Evolutionary conservation across 768 basidiomycete species (phyloP), one percentile per base, ranked within the genome.

Genomic region (Suillus occidentalis): DNA sequence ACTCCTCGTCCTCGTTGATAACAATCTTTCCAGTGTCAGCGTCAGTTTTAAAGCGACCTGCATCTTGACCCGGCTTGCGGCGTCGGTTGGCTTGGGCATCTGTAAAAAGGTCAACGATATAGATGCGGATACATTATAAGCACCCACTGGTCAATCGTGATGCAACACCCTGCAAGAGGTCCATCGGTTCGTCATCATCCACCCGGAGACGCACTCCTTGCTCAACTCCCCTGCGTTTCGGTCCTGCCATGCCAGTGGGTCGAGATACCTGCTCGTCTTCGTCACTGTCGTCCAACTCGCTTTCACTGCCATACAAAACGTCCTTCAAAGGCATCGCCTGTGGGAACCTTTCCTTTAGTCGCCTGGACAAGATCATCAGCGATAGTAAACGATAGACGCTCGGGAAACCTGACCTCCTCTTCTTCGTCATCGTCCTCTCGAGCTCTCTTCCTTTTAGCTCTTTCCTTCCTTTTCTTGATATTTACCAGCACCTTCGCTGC

Each of bases 301-400:
- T 95, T 72, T 99, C 97, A 72, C 94, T 97, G 49, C 95, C 96
- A 74, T 99, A 99, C 34, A 99, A 81, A 0, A 98, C 94, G 72
- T 99, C 96, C 74, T 99, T 99, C 96, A 68, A 99, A 99, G 0
- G 96, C 95, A 73, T 95, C 91, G 18, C 94, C 93, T 42, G 86
- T 82, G 6, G 82, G 81, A 20, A 81, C 81, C 72, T 87, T 87
- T 20, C 72, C 72, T 36, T 77, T 77, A 56, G 79, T 79, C 58
- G 70, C 77, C 87, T 87, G 67, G 16, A 42, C 42, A 42, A 53
- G 3, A 9, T 14, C 18, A 20, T 53, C 50, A 49, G 34, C 8
- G 60, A 18, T 34, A 20, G 39, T 58, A 60, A 43, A 39, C 14
- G 22, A 36, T 42, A 42, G 18, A 20, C 18, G 28, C 6, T 7